Evolutionary conservation across 768 basidiomycete genomes (phyloP).

Genomic region (Tubosaeta sp.): DNA sequence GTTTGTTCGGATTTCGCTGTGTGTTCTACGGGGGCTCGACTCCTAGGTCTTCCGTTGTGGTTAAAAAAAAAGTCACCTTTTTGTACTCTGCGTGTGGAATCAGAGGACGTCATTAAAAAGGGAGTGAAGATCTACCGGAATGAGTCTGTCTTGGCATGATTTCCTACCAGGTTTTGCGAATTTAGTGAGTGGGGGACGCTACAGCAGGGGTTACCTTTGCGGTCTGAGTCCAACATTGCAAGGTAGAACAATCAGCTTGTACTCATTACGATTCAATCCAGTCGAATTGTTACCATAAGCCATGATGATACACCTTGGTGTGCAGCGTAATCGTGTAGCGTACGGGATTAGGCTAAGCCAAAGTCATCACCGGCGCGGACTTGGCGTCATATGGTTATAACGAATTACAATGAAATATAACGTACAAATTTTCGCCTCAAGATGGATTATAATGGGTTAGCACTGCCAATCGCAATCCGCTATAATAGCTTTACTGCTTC

Average conservation of each 20-base stretch:
- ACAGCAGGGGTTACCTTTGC: constrained; percentile 9
- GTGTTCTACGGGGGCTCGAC: constrained; percentile 2
- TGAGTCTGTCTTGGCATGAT: background rate
- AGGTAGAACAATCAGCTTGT: constrained; percentile 3
- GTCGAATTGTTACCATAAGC: constrained; percentile 12
- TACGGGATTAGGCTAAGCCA: constrained; percentile 4
- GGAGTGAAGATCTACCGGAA: constrained; percentile 11
- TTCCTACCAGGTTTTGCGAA: constrained; percentile 6
- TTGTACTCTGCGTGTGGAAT: constrained; percentile 4
- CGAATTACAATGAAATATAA: too few species aligned
- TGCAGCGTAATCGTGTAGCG: background rate
- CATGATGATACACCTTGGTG: constrained; percentile 16
- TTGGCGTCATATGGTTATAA: too few species aligned
- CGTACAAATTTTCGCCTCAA: too few species aligned
- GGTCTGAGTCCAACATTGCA: constrained; percentile 8
- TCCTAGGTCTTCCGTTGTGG: background rate
- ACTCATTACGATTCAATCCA: background rate
- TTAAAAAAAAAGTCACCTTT: constrained; percentile 11
- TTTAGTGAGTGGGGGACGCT: background rate
- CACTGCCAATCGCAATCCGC: too few species aligned
- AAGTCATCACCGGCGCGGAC: too few species aligned
- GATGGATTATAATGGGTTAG: too few species aligned
- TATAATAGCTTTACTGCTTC: too few species aligned
- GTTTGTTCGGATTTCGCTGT: constrained; percentile 15
- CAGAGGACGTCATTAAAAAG: background rate